These are phyloP conservation scores for Metschnikowia gelsemii DNA, from an alignment of 805 yeast genomes.

Conservation along the genomic window DNA sequence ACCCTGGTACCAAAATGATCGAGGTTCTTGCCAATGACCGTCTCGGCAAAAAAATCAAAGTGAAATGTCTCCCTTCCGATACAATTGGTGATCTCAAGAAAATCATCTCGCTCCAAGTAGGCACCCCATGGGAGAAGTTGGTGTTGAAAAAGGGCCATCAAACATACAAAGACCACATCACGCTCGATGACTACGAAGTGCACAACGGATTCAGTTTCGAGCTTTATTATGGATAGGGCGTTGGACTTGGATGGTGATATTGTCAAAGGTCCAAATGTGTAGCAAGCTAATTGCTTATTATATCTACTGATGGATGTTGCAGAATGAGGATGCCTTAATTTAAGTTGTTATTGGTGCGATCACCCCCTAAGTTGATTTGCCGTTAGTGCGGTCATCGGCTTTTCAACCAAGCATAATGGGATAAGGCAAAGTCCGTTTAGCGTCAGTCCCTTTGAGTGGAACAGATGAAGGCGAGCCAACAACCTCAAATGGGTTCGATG, in stretches of 20 bases:
- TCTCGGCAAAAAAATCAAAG: slow-evolving; percentile 82
- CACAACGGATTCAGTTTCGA: slow-evolving; percentile 88
- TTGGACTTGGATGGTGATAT: background rate
- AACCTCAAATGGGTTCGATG: no score
- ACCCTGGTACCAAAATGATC: slow-evolving; percentile 28
- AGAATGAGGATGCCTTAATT: no score
- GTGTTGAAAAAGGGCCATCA: slow-evolving; percentile 83
- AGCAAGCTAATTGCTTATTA: no score
- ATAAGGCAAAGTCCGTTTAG: no score
- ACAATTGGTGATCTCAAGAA: slow-evolving; percentile 88
- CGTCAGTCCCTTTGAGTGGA: no score
- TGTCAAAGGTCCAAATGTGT: background rate
- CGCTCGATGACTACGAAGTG: slow-evolving; percentile 91
- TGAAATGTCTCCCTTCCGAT: slow-evolving; percentile 85
- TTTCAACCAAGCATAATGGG: no score
- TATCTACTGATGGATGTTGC: no score
- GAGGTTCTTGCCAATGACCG: slow-evolving; percentile 49
- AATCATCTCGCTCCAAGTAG: slow-evolving; percentile 78
- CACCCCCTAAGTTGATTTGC: no score
- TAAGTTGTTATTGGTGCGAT: no score
- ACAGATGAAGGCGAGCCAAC: no score
- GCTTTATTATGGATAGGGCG: slow-evolving; percentile 60
- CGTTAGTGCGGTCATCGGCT: no score
- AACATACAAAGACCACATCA: slow-evolving; percentile 83
- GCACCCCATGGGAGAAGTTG: slow-evolving; percentile 63